These are phyloP conservation scores for Trypanosoma avium DNA, from an alignment of 208 protist species.

Conservation along the genomic window DNA sequence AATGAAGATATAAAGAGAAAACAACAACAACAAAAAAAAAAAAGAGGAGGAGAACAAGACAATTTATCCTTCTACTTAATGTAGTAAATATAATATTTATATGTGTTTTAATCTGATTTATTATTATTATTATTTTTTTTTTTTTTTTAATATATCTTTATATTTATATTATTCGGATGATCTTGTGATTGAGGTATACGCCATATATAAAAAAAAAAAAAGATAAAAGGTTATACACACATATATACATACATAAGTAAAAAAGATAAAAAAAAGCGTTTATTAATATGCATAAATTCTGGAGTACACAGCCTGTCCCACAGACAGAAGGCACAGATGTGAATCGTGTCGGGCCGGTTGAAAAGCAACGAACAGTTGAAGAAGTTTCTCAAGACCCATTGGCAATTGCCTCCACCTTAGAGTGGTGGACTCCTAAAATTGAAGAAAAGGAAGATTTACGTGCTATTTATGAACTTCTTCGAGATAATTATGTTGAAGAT, in stretches of 20 bases:
- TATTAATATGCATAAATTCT: slow-evolving; percentile 45
- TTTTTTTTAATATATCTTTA: slow-evolving; percentile 19
- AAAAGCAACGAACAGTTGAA: slow-evolving; percentile 68
- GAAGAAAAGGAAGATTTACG: slow-evolving; percentile 70
- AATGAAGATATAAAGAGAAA: no score
- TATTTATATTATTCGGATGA: neutral
- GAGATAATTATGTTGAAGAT: slow-evolving; percentile 99
- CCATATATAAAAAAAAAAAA: no score
- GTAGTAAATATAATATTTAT: no score
- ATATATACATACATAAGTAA: neutral
- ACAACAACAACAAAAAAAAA: neutral
- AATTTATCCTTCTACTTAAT: no score
- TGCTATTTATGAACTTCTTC: slow-evolving; percentile 93
- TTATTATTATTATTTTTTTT: slow-evolving; percentile 21
- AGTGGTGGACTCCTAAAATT: slow-evolving; percentile 95
- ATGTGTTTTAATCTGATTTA: no score
- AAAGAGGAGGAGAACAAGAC: neutral
- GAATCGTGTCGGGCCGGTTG: slow-evolving; percentile 51
- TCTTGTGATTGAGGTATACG: no score
- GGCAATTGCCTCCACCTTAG: slow-evolving; percentile 89
- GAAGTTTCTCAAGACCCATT: slow-evolving; percentile 91
- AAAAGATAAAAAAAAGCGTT: neutral
- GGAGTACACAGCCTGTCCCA: slow-evolving; percentile 82
- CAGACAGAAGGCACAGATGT: slow-evolving; percentile 41
- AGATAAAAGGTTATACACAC: no score